These are phyloP conservation scores for Vigna reflexopilosa DNA, from an alignment of 306 rosid genomes.

Conservation along the genomic window DNA sequence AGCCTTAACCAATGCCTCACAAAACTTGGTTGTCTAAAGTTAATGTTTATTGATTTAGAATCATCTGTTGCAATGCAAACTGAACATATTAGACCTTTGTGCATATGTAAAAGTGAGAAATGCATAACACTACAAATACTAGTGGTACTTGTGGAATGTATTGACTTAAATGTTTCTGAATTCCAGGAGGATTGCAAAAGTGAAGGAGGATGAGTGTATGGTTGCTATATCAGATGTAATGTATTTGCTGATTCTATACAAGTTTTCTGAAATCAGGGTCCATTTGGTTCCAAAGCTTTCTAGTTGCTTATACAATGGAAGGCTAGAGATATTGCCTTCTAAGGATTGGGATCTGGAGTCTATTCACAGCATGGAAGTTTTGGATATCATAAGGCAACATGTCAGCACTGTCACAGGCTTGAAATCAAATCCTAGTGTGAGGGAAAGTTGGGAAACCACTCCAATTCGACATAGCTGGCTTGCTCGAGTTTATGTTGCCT, in stretches of 20 bases:
- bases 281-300: conserved; percentile 82
- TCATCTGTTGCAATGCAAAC: background rate
- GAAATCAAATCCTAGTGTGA: conserved; percentile 69
- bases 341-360: conserved; percentile 89
- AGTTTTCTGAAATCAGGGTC: conserved; percentile 79
- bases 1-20: background rate
- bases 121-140: conserved; percentile 14
- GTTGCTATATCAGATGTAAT: conserved; percentile 67
- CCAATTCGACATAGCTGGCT: conserved; percentile 54
- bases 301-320: conserved; percentile 71
- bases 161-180: conserved; percentile 47
- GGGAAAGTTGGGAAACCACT: conserved; percentile 75
- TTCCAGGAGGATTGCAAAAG: conserved; percentile 80
- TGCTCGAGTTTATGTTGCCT: conserved; percentile 63
- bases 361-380: conserved; percentile 61
- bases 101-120: background rate
- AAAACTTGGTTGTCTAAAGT: conserved; percentile 5
- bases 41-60: background rate
- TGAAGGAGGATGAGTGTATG: conserved; percentile 72
- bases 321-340: conserved; percentile 79
- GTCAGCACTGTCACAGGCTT: conserved; percentile 67
- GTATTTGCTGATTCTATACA: conserved; percentile 65
- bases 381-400: conserved; percentile 77
- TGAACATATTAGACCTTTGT: background rate
- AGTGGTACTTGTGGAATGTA: background rate